phyloP scores from a whole-genome alignment of 2,329 filamentous ascomycete species.

The Trichophyton schoenleinii region DNA sequence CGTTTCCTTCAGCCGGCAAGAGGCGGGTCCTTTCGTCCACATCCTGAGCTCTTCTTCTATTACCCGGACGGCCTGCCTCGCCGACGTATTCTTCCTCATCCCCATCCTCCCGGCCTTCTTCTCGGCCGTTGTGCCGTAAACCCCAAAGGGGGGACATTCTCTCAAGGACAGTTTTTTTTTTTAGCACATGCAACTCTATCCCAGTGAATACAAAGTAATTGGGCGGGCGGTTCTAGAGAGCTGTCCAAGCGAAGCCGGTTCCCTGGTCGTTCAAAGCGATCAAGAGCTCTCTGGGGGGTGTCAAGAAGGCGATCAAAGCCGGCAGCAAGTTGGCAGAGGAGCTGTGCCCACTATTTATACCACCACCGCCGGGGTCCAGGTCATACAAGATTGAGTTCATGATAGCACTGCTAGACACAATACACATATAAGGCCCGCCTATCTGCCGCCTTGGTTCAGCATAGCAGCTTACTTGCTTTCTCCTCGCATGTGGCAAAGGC shows the following conservation, averaged over 20 bases:
- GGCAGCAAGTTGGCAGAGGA: background rate
- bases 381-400: background rate
- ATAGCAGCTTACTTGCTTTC: background rate
- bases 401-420: background rate
- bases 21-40: slow-evolving; percentile 53
- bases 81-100: background rate
- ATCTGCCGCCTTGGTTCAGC: background rate
- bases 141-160: slow-evolving; percentile 20
- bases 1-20: slow-evolving; percentile 50
- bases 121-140: slow-evolving; percentile 6
- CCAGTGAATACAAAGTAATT: background rate
- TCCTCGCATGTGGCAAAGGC: background rate
- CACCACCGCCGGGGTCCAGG: background rate
- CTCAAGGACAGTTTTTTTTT: background rate
- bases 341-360: background rate
- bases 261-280: background rate
- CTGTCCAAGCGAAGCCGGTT: background rate
- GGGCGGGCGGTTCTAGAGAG: background rate
- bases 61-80: background rate
- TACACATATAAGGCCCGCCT: background rate
- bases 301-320: slow-evolving; percentile 2
- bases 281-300: background rate
- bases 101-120: slow-evolving; percentile 1
- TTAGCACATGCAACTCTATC: background rate
- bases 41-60: slow-evolving; percentile 22